A percentile compares a stretch with the other conserved stretches of the same genome.
Conservation (phyloP, 352 stramenopile genomes). For the Pythium sp. region DNA sequence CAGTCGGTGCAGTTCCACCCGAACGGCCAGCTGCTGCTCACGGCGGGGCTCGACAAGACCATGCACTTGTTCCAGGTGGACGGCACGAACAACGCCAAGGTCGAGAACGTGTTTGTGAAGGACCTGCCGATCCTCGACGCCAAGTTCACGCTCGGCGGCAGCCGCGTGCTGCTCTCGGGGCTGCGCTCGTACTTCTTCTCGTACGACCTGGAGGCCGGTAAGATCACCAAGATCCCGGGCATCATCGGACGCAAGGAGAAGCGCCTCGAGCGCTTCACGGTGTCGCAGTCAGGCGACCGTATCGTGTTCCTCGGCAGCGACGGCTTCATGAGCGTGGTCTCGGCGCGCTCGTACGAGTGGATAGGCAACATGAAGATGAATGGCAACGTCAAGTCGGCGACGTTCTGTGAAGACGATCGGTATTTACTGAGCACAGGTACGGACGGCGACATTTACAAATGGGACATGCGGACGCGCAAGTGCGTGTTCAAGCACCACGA, state of each 20-base stretch:
- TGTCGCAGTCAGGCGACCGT: constrained; percentile 84
- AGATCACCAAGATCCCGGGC: constrained; percentile 88
- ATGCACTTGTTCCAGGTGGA: constrained; percentile 92
- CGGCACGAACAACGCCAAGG: constrained; percentile 82
- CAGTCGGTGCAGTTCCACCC: constrained; percentile 89
- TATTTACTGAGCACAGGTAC: constrained; percentile 93
- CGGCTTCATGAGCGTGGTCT: constrained; percentile 94
- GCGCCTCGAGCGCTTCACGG: constrained; percentile 89
- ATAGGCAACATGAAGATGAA: constrained; percentile 97
- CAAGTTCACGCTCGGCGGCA: constrained; percentile 78
- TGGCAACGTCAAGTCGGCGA: constrained; percentile 83
- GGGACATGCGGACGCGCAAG: constrained; percentile 88
- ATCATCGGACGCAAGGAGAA: constrained; percentile 90
- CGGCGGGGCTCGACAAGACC: constrained; percentile 91
- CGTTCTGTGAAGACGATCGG: constrained; percentile 91
- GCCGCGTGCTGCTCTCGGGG: constrained; percentile 89
- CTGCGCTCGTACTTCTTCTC: constrained; percentile 95
- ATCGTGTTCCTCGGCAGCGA: constrained; percentile 95
- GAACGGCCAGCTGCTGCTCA: constrained; percentile 86
- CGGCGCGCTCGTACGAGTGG: constrained; percentile 90
- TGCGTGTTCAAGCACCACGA: constrained; percentile 81
- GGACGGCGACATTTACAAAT: constrained; percentile 97
- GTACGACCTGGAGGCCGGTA: constrained; percentile 93
- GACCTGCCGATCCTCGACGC: constrained; percentile 88
- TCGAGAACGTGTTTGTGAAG: constrained; percentile 89